Evolutionary conservation across 192 early-diverging fungal genomes (phyloP).

Genomic region (Rhizophagus clarus): DNA sequence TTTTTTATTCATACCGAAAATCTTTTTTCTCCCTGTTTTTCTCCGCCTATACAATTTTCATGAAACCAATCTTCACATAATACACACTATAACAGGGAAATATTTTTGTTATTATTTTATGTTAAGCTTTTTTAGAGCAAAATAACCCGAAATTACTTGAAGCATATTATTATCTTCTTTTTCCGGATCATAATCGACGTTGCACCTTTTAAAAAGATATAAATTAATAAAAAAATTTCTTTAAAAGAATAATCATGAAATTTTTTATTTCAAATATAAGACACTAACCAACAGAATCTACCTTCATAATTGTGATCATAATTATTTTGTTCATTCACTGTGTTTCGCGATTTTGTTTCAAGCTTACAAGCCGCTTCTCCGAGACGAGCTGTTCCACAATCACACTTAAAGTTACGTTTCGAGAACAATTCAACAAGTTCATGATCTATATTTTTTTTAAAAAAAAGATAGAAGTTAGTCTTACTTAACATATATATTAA

Average conservation of each 20-base stretch:
- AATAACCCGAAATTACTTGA: conserved; percentile 36
- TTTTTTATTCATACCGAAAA: conserved; percentile 25
- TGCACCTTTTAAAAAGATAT: conserved; percentile 56
- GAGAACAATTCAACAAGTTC: conserved; percentile 85
- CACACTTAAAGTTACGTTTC: conserved; percentile 85
- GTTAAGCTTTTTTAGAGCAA: background rate
- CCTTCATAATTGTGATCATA: conserved; percentile 88
- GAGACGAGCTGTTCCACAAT: conserved; percentile 75
- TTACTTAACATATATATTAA: background rate
- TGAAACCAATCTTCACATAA: conserved; percentile 90
- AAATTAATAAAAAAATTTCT: background rate
- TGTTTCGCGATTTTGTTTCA: conserved; percentile 42
- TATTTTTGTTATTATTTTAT: background rate
- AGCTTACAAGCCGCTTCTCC: conserved; percentile 47
- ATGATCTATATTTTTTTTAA: conserved; percentile 48
- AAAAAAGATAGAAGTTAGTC: background rate
- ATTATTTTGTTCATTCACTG: conserved; percentile 65
- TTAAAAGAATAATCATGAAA: background rate
- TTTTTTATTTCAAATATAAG: background rate
- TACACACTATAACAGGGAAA: conserved; percentile 64
- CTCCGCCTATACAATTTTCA: conserved; percentile 66
- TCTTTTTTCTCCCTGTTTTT: background rate
- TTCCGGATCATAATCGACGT: conserved; percentile 71
- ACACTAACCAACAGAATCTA: conserved; percentile 71
- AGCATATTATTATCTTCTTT: conserved; percentile 76